phyloP scores from a whole-genome alignment of 208 protist species.

The Leishmania turanica region DNA sequence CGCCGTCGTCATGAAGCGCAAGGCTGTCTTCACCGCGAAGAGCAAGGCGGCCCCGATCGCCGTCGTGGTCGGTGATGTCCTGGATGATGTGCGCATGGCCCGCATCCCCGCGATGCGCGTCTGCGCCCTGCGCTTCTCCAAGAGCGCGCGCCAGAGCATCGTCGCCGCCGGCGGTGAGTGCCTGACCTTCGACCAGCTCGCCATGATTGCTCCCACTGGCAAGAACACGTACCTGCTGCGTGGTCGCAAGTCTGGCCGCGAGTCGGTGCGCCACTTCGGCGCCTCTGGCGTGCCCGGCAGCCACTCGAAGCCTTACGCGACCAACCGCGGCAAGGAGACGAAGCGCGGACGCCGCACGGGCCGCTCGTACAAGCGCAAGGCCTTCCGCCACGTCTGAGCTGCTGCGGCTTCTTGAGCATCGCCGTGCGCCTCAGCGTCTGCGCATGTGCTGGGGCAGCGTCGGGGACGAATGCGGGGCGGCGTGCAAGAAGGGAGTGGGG shows the following conservation, averaged over 20 bases:
- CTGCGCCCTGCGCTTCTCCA: constrained; percentile 99
- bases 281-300: constrained; percentile 94
- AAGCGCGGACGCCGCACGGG: constrained; percentile 95
- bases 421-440: background rate
- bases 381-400: constrained; percentile 76
- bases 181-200: constrained; percentile 99
- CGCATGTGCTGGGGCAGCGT: background rate
- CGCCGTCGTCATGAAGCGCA: constrained; percentile 93
- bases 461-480: background rate
- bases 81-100: constrained; percentile 98
- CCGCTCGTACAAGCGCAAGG: constrained; percentile 76
- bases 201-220: constrained; percentile 96
- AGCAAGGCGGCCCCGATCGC: constrained; percentile 93
- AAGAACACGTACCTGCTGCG: constrained; percentile 98
- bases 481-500: background rate
- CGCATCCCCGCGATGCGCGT: constrained; percentile 96
- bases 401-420: background rate
- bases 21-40: constrained; percentile 78
- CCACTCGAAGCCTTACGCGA: constrained; percentile 91
- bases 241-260: constrained; percentile 94
- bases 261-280: constrained; percentile 99
- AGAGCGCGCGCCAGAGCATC: constrained; percentile 98
- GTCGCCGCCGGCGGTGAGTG: constrained; percentile 97
- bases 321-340: constrained; percentile 91
- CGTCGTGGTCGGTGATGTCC: constrained; percentile 98